Evolutionary conservation across 2,329 filamentous ascomycete genomes (phyloP), one percentile per base, ranked within the genome.

Genomic region (Chalaropsis ovoidea): DNA sequence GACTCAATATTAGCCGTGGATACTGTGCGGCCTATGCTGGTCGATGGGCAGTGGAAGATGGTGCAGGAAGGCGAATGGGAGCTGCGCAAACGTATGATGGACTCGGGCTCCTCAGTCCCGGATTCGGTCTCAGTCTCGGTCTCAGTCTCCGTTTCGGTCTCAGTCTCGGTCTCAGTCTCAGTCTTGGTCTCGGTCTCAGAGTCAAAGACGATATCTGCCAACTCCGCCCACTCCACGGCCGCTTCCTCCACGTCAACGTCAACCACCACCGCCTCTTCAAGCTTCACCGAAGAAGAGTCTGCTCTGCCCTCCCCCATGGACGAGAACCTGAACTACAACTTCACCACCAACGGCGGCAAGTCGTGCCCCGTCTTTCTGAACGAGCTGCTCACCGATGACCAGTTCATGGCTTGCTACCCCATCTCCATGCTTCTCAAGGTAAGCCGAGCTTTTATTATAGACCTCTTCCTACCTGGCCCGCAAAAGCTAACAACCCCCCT

Each of bases 401-500:
- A 82, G 2, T 90, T 94, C 70, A 81, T 83, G 70, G 74, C 81
- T 63, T 97, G 93, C 76, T 84, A 92, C 70, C 90, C 93, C 0
- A 79, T 96, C 66, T 96, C 92, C 0, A 80, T 96, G 71, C 82
- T 97, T 69, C 79, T 97, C 10, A 84, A 89, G 78, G 88, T 89
- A 77, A 72, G 63, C n/a, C 31, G 27, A 42, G 19, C 39, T 47
- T 8, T n/a, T 6, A 31, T 31, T n/a, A 8, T 31, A 19, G 7
- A 4, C 52, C 24, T 17, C 15, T 49, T 39, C 15, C 17, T 49
- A 2, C 10, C 22, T 61, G 10, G 15, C 22, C 10, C 22, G 1
- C 13, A 45, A 35, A 43, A 43, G 67, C 70, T 74, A 64, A 74
- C 62, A 42, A 54, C 54, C 43, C 5, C 52, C 11, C 3, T 49